These are phyloP conservation scores for Osmanthus fragrans DNA, from an alignment of 257 asterid species.

Conservation along the genomic window DNA sequence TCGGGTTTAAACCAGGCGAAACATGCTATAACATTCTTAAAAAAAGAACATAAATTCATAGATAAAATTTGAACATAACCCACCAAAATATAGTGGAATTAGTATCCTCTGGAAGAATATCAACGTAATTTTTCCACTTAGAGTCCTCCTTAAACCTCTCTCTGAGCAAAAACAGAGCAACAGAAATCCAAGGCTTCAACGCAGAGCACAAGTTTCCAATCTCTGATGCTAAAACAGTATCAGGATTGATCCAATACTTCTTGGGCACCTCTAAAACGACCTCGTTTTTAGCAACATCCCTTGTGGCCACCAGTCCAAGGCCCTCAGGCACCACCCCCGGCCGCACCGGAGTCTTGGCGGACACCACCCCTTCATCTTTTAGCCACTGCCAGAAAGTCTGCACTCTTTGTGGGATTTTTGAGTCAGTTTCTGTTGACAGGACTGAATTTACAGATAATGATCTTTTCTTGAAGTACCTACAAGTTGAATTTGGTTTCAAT, in stretches of 20 bases:
- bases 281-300: slow-evolving; percentile 62
- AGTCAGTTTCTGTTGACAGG: slow-evolving; percentile 47
- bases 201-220: slow-evolving; percentile 74
- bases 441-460: slow-evolving; percentile 37
- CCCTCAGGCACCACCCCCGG: slow-evolving; percentile 92
- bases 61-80: slow-evolving; percentile 33
- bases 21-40: not conserved
- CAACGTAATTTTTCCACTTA: slow-evolving; percentile 69
- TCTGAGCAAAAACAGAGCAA: slow-evolving; percentile 72
- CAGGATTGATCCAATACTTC: slow-evolving; percentile 82
- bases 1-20: not conserved
- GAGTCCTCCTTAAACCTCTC: slow-evolving; percentile 76
- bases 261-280: slow-evolving; percentile 90
- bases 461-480: slow-evolving; percentile 31
- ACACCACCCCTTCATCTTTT: slow-evolving; percentile 73
- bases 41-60: not conserved
- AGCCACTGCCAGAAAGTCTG: slow-evolving; percentile 91
- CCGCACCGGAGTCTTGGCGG: slow-evolving; percentile 73
- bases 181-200: slow-evolving; percentile 83
- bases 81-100: slow-evolving; percentile 93
- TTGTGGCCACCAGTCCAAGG: slow-evolving; percentile 77
- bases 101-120: slow-evolving; percentile 68
- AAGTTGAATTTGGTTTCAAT: slow-evolving; percentile 22
- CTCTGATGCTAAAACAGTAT: slow-evolving; percentile 66
- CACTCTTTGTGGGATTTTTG: slow-evolving; percentile 57